phyloP scores from a whole-genome alignment of 2,329 filamentous ascomycete genomes.

The Talaromyces pinophilus region DNA sequence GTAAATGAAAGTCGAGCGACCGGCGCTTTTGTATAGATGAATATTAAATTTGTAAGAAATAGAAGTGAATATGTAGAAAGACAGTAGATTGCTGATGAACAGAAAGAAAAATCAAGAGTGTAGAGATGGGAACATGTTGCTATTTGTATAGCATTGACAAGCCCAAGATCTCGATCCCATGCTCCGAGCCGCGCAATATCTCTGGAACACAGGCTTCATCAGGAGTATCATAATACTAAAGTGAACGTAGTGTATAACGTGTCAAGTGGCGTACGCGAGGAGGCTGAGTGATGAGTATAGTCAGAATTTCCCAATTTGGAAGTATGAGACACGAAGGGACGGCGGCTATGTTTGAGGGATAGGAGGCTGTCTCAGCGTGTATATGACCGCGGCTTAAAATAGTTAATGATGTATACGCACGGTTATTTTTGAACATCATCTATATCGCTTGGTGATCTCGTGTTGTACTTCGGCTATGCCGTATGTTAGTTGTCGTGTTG shows the following conservation, averaged over 20 bases:
- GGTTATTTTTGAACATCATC: background rate
- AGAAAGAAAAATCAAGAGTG: background rate
- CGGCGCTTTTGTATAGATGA: background rate
- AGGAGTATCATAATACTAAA: background rate
- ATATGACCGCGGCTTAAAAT: background rate
- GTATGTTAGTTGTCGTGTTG: background rate
- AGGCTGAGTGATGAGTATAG: background rate
- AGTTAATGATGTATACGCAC: background rate
- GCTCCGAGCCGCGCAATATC: background rate
- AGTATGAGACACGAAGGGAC: conserved; percentile 13
- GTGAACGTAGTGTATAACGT: background rate
- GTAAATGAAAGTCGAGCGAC: conserved; percentile 9
- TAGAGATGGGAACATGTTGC: background rate
- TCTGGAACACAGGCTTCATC: background rate
- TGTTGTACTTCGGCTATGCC: background rate
- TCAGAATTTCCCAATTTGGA: conserved; percentile 7
- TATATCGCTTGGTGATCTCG: too few relatives aligned
- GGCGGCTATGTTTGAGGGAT: conserved; percentile 1
- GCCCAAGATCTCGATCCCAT: background rate
- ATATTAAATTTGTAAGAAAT: background rate
- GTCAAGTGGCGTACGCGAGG: background rate
- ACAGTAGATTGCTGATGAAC: background rate
- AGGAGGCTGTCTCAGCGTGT: conserved; percentile 7
- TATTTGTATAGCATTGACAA: conserved; percentile 3
- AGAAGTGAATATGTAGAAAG: background rate